Evolutionary conservation across 1,284 basidiomycete species (phyloP), one percentile per base, ranked within the genome.

Genomic region (Ceratobasidium theobromae): DNA sequence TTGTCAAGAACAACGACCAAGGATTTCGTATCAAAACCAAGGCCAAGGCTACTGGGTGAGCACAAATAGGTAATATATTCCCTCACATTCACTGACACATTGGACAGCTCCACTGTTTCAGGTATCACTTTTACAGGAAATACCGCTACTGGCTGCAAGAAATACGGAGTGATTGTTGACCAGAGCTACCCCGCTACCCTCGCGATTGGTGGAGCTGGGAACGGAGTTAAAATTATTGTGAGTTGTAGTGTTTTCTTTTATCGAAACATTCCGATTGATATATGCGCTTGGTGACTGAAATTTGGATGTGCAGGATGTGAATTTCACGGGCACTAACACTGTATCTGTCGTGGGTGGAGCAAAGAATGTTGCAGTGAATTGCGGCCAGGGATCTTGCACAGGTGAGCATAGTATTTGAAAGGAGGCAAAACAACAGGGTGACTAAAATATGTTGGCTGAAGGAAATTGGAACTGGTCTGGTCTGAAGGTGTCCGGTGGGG

Each of bases 341-440:
- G 49, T 69, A 35, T 33, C 65, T n/a, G 68, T 69, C 9, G 65
- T 40, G 40, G 55, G 54, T 21, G 41, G 25, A 12, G 68, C 68
- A 0, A 46, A 66, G 21, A 43, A 54, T 28, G 68, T 69, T 21
- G 68, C 33, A 0, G 68, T 69, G 28, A 67, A 69, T 41, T 69
- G 68, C 21, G 68, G 65, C 4, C 32, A 28, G 53, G 58, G 58
- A 16, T 35, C 45, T 28, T 67, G 69, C 57, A 53, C 45, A 6
- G 58, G 58, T 62, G 16, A 62, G 58, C n/a, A n/a, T n/a, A n/a
- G n/a, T n/a, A n/a, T n/a, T n/a, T n/a, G n/a, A n/a, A n/a, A n/a
- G n/a, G n/a, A n/a, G n/a, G n/a, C n/a, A n/a, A n/a, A n/a, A n/a
- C n/a, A n/a, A n/a, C n/a, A n/a, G n/a, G n/a, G n/a, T n/a, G n/a